Evolutionary conservation across 441 rosid species (phyloP), one percentile per base, ranked within the genome.

Genomic region (Flueggea neowawraea): DNA sequence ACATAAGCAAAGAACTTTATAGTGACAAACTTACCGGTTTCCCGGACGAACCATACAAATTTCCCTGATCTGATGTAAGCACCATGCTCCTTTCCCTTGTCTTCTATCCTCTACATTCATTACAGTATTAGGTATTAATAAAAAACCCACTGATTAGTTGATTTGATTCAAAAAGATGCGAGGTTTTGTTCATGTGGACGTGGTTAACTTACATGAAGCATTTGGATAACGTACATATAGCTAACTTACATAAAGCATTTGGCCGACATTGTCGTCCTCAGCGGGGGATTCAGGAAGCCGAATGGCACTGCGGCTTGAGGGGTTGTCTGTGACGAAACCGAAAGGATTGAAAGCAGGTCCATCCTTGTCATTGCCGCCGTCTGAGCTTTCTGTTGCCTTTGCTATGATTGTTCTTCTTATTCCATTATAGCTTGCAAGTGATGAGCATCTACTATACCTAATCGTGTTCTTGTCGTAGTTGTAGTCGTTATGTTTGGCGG

Each of bases 251-350:
- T 84, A 79, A 48, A 94, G 91, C 90, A 94, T 94, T 66, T 92
- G 98, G 54, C 98, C 94, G 64, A 92, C 98, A 73, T 92, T 90
- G 14, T 94, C 98, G 31, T 87, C 97, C 72, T 94, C 91, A 0
- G 97, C 97, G 16, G 96, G 97, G 62, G 69, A 58, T 45, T 81
- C 88, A 7, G 95, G 97, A 15, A 90, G 83, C 86, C 87, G 98
- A 68, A 94, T 89, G 68, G 98, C 93, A 58, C 79, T 71, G 33
- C 89, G 85, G 78, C 98, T 94, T 2, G 98, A 94, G 5, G 91
- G 93, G 60, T 94, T 90, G 58, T 90, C 95, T 0, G 95, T 94
- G 17, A 94, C 98, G 52, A 94, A 94, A 13, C 97, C 91, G 28
- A 94, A 90, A 15, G 97, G 98, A 55, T 84, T 94, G 76, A 85